These are phyloP conservation scores for Trifolium fragiferum DNA, from an alignment of 306 rosid genomes.

Conservation along the genomic window DNA sequence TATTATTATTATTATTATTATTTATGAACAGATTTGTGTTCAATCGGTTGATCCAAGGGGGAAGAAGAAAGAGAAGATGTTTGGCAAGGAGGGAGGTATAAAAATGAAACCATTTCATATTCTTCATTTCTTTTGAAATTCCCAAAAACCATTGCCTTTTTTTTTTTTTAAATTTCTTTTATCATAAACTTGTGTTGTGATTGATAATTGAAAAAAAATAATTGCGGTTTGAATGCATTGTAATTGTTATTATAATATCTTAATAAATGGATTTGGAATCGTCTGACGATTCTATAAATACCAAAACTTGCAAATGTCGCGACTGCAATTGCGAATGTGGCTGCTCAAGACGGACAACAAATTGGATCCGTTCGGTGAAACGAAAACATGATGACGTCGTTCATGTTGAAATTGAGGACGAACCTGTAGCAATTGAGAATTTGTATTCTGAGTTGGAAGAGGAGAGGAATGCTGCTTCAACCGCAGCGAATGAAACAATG, in stretches of 20 bases:
- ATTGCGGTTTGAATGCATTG: conserved; percentile 28
- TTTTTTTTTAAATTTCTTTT: no score
- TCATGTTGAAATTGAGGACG: conserved; percentile 68
- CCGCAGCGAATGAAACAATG: conserved; percentile 97
- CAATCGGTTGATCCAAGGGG: conserved; percentile 41
- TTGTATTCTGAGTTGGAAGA: conserved; percentile 82
- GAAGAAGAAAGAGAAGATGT: not conserved
- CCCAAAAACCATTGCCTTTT: no score
- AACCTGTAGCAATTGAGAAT: conserved; percentile 68
- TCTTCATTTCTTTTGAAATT: conserved; percentile 18
- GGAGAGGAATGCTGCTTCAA: conserved; percentile 92
- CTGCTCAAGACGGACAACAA: conserved; percentile 49
- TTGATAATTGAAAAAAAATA: not conserved
- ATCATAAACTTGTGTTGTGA: not conserved
- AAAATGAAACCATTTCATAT: not conserved
- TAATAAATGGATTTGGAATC: conserved; percentile 72
- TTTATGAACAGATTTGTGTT: conserved; percentile 44
- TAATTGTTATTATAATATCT: not conserved
- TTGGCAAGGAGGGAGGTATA: conserved; percentile 40
- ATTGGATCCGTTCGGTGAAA: conserved; percentile 70
- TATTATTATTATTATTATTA: not conserved
- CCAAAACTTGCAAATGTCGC: conserved; percentile 52
- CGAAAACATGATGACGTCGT: conserved; percentile 68
- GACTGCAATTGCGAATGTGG: conserved; percentile 61
- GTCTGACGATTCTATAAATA: conserved; percentile 50